Base-by-base conservation (phyloP, 129 eudicot genomes). In the Helianthus tuberosus region DNA sequence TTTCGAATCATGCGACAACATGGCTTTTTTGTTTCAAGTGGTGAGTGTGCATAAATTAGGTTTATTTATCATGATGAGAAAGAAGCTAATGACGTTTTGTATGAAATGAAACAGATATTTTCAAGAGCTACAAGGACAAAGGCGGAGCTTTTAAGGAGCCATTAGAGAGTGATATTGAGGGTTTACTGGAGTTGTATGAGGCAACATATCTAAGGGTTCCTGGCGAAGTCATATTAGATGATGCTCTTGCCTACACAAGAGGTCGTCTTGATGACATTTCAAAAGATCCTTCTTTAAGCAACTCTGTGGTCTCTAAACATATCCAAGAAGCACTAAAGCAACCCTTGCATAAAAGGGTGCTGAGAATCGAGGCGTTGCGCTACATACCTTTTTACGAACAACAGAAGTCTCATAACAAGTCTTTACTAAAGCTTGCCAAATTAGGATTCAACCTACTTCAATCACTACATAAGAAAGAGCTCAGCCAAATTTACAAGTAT, bases 171-270 rank as follows among this genome's bases (percentile, higher is more conserved):
- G 83, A 86, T 25, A 43, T 27, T 1, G 35, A 64, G 17, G 83
- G 90, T 0, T 13, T 86, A 60, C 23, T 86, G 11, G 66, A 60
- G 43, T 32, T 60, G 66, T 60, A 60, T 13, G 66, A 60, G 66
- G 66, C 66, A 27, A 12, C 66, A 60, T 60, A 60, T 60, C 44
- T 60, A 12, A 60, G 66, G 20, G 17, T 60, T 29, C 66, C 66
- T 73, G 86, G 80, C 8, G 91, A 86, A 36, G 58, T 41, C 2
- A 63, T 83, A 10, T 51, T 86, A 3, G 91, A 86, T 14, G 80
- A 83, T 4, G 77, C 77, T 5, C 46, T 72, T 10, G 11, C 35
- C 0, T 84, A 71, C 39, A 4, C 88, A 5, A 69, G 63, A 0
- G 47, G 29, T 4, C 50, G 69, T 38, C 69, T 64, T 64, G 69